Conservation (phyloP, 2,329 filamentous ascomycete species). For the Aspergillus neoniger region DNA sequence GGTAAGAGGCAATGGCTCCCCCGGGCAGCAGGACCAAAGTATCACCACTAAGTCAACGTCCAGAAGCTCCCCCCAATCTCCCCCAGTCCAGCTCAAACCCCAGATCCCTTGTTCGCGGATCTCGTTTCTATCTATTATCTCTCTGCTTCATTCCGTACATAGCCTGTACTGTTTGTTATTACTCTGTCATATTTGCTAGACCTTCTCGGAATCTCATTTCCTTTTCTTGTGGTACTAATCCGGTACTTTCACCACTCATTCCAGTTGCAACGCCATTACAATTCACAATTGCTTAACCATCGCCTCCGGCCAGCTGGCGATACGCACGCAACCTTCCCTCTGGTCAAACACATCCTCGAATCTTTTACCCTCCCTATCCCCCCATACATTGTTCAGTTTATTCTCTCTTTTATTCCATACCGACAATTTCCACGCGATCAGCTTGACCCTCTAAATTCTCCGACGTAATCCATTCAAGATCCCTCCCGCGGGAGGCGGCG, state of each 20-base stretch:
- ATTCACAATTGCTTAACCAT: neutral
- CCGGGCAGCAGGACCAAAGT: conserved; percentile 3
- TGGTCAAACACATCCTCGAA: neutral
- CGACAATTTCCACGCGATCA: neutral
- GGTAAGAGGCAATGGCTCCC: conserved; percentile 5
- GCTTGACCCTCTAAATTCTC: neutral
- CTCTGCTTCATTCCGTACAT: neutral
- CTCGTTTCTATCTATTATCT: neutral
- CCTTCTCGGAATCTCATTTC: neutral
- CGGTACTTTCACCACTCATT: neutral
- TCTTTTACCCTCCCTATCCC: neutral
- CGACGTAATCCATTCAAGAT: conserved; percentile 8
- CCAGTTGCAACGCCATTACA: neutral
- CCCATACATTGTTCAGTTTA: neutral
- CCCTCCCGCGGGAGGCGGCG: conserved; percentile 33
- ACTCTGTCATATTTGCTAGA: neutral
- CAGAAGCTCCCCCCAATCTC: neutral
- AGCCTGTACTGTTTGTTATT: neutral
- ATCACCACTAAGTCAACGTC: neutral
- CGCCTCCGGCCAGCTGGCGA: neutral
- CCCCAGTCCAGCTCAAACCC: neutral
- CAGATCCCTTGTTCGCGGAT: neutral
- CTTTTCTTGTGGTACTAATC: neutral
- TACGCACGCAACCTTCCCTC: neutral
- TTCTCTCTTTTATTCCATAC: neutral